These are phyloP conservation scores for Coemansia sp. DNA, from an alignment of 192 early-diverging fungal genomes.

Conservation along the genomic window DNA sequence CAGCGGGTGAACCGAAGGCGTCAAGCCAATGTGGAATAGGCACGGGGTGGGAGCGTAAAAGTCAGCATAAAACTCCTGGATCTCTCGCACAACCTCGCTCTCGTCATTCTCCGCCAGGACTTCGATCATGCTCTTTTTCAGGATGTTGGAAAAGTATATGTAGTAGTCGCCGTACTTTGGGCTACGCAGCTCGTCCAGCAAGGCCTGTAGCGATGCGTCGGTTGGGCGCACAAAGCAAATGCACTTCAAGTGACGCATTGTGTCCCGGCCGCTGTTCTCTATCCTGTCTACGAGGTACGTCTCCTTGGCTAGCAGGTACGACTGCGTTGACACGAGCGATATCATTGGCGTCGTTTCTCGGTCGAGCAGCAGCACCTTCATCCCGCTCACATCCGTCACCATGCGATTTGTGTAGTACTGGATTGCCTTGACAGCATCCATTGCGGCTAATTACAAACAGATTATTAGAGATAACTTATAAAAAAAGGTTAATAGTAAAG, in stretches of 20 bases:
- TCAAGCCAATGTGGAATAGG: conserved; percentile 76
- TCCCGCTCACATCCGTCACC: conserved; percentile 84
- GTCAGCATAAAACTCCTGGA: conserved; percentile 97
- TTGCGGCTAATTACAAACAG: conserved; percentile 13
- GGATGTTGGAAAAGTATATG: conserved; percentile 93
- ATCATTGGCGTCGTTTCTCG: conserved; percentile 94
- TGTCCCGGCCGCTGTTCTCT: conserved; percentile 80
- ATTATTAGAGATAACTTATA: not conserved
- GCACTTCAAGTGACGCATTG: conserved; percentile 94
- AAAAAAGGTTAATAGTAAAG: not conserved
- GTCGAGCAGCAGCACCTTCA: conserved; percentile 97
- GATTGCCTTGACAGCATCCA: conserved; percentile 77
- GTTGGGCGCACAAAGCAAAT: conserved; percentile 90
- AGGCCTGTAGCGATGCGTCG: conserved; percentile 73
- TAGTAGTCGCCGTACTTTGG: conserved; percentile 97
- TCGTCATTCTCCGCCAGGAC: conserved; percentile 93
- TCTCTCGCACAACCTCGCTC: conserved; percentile 88
- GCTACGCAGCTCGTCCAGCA: conserved; percentile 87
- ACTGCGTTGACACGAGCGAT: conserved; percentile 91
- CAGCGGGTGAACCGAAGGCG: conserved; percentile 59
- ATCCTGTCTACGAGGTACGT: conserved; percentile 93
- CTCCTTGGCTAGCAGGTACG: conserved; percentile 85
- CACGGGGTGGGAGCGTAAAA: conserved; percentile 80
- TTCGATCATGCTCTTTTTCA: conserved; percentile 89
- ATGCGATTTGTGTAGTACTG: conserved; percentile 94